Conservation (phyloP, 495 filamentous ascomycete genomes). For the Talaromyces liani region DNA sequence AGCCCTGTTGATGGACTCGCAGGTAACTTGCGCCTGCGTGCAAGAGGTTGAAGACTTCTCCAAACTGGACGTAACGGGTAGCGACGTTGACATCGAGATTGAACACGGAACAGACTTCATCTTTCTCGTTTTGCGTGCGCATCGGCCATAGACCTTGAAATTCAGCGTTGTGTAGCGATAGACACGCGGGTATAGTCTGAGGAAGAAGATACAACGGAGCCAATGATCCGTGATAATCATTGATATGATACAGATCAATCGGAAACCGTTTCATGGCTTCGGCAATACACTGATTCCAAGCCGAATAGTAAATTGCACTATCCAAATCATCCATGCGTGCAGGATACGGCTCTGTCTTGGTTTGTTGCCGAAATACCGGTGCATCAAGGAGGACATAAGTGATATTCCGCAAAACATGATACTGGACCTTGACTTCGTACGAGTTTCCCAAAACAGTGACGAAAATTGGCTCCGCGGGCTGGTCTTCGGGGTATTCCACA, state of each 20-base stretch:
- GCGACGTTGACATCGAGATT: conserved; percentile 43
- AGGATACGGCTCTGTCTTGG: conserved; percentile 60
- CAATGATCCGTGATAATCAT: conserved; percentile 71
- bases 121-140: conserved; percentile 57
- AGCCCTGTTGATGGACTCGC: conserved; percentile 67
- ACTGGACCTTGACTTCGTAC: conserved; percentile 60
- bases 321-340: conserved; percentile 70
- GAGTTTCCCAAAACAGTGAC: conserved; percentile 58
- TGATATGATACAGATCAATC: conserved; percentile 71
- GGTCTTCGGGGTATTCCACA: conserved; percentile 56
- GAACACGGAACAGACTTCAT: conserved; percentile 66
- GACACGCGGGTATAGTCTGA: conserved; percentile 39
- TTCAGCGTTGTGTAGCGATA: conserved; percentile 62
- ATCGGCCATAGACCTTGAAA: conserved; percentile 72
- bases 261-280: conserved; percentile 51
- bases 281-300: conserved; percentile 68
- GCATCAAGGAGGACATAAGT: conserved; percentile 67
- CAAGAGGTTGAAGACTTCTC: conserved; percentile 63
- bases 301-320: conserved; percentile 64
- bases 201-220: conserved; percentile 67
- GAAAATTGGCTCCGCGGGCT: conserved; percentile 53
- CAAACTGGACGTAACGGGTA: conserved; percentile 49
- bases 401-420: conserved; percentile 58
- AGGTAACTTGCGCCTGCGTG: conserved; percentile 68
- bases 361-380: conserved; percentile 63